Evolutionary conservation across 805 yeast genomes (phyloP), one percentile per base, ranked within the genome.

Genomic region (Candida coleopterorum): DNA sequence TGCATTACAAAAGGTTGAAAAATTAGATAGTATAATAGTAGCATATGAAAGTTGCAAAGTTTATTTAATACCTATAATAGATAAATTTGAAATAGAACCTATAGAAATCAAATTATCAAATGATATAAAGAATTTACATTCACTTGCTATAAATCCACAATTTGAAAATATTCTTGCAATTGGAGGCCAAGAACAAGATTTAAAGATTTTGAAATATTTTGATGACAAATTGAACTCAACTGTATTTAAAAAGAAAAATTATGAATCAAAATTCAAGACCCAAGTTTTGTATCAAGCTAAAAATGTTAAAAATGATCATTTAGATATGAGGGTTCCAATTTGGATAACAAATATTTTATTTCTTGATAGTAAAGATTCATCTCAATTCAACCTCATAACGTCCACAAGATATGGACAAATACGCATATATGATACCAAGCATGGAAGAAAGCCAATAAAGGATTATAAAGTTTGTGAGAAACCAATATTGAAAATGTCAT

Each of bases 171-270:
- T 79, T 2, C 77, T 84, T 57, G 95, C 93, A 1, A 75, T 67
- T 49, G 97, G 97, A 24, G 98, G 97, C 20, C 77, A 85, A 51
- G 94, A 88, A 48, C 78, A 78, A 41, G 89, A 85, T 53, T 60
- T 85, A 4, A 74, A 74, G 35, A 59, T 81, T 15, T 55, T 74
- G 32, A 46, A 62, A 29, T 42, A 76, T 16, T 62, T 59, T 34
- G 54, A 54, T 1, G 38, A 46, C 4, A 56, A 51, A n/a, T 36
- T 50, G 6, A 40, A 48, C 14, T 33, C 37, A 10, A 36, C 46
- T 8, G 33, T 34, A 10, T 48, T 51, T 53, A 47, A 50, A 5
- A 49, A 51, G 27, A 26, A 42, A 11, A 25, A 50, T 10, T 42
- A 47, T 3, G 49, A 56, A 31, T 39, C 46, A 18, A 42, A 43